These are phyloP conservation scores for Aspergillus ellipticus DNA, from an alignment of 495 filamentous ascomycete species.

Conservation along the genomic window DNA sequence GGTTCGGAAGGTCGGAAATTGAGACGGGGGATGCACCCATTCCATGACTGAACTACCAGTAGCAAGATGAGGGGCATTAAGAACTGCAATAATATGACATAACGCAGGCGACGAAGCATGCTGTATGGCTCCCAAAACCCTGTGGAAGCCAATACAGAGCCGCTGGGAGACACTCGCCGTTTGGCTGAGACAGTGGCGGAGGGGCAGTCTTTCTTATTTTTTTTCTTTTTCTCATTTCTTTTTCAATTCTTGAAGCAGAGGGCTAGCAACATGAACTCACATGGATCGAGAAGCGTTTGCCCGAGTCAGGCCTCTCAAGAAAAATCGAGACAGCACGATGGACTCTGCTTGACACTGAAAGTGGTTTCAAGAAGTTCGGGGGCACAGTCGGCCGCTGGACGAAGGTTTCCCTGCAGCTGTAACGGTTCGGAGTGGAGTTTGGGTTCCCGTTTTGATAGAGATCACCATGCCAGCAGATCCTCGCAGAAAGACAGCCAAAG, in stretches of 20 bases:
- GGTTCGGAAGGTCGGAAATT: background rate
- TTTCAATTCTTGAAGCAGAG: constrained; percentile 2
- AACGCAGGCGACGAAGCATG: background rate
- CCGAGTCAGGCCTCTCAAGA: constrained; percentile 29
- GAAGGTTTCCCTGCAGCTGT: constrained; percentile 4
- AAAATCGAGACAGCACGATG: constrained; percentile 35
- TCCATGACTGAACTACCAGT: background rate
- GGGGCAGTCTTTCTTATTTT: constrained; percentile 9
- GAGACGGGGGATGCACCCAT: background rate
- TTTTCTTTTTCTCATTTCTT: constrained; percentile 12
- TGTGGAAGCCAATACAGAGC: background rate
- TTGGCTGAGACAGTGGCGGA: constrained; percentile 1
- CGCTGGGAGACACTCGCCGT: background rate
- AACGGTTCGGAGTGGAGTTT: constrained; percentile 14
- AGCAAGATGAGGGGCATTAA: background rate
- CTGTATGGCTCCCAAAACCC: background rate
- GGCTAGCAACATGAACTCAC: constrained; percentile 27
- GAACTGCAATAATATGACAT: background rate
- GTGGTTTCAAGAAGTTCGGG: constrained; percentile 6
- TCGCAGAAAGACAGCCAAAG: background rate
- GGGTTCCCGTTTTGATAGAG: constrained; percentile 12
- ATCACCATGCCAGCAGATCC: constrained; percentile 12
- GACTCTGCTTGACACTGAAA: constrained; percentile 5
- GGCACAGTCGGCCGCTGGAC: constrained; percentile 6
- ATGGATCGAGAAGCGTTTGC: constrained; percentile 25